Percentiles rank a stretch among this genome's conserved stretches.
Conservation (phyloP, 2,329 filamentous ascomycete species). For the Botryosphaeria dothidea region DNA sequence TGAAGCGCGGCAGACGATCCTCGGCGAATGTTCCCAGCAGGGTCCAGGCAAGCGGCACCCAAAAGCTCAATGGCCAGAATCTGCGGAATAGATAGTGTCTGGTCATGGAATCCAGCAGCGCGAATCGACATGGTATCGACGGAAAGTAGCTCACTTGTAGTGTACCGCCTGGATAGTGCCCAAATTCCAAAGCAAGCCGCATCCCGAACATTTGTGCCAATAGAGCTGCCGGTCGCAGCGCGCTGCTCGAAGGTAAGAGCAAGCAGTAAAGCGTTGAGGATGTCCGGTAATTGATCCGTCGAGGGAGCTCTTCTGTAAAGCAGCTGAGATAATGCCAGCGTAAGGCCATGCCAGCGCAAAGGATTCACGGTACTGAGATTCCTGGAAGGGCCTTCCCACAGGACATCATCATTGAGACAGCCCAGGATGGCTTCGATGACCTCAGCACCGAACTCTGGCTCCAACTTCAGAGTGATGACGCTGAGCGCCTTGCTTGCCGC, state of each 20-base stretch:
- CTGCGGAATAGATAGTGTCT: slow-evolving; percentile 61
- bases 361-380: slow-evolving; percentile 77
- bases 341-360: slow-evolving; percentile 88
- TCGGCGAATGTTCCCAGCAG: slow-evolving; percentile 88
- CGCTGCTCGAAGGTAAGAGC: slow-evolving; percentile 88
- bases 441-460: slow-evolving; percentile 77
- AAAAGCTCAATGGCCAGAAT: slow-evolving; percentile 79
- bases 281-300: slow-evolving; percentile 66
- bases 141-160: slow-evolving; percentile 71
- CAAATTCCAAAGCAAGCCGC: slow-evolving; percentile 96
- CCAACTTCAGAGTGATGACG: slow-evolving; percentile 78
- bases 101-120: slow-evolving; percentile 41
- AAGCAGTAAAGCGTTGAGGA: slow-evolving; percentile 74
- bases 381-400: slow-evolving; percentile 54
- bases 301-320: slow-evolving; percentile 83
- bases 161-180: slow-evolving; percentile 86
- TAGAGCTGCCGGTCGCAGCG: slow-evolving; percentile 77
- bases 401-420: slow-evolving; percentile 62
- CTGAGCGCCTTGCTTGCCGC: slow-evolving; percentile 92
- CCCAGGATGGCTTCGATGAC: slow-evolving; percentile 85
- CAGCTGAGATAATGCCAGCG: slow-evolving; percentile 82
- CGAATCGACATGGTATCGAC: slow-evolving; percentile 52
- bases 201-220: slow-evolving; percentile 89
- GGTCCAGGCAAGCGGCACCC: slow-evolving; percentile 79
- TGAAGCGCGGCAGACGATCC: slow-evolving; percentile 92